Conservation (phyloP, 2,329 filamentous ascomycete genomes). For the Cladosporium sp. region DNA sequence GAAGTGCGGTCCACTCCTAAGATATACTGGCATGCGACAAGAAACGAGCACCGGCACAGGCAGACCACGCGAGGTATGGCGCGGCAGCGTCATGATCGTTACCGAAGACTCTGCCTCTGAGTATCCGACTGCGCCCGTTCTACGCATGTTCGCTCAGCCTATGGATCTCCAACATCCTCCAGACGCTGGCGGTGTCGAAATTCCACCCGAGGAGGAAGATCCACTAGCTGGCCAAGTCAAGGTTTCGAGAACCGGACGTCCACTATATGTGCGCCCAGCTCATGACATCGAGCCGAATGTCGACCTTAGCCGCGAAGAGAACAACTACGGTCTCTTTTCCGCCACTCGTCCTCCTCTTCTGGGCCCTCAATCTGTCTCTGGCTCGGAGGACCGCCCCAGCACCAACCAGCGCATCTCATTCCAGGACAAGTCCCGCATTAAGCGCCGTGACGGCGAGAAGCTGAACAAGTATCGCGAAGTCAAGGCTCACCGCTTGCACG, state of each 20-base stretch:
- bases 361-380: slow-evolving; percentile 21
- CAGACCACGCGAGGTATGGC: slow-evolving; percentile 64
- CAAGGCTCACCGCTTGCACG: slow-evolving; percentile 73
- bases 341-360: slow-evolving; percentile 30
- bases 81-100: slow-evolving; percentile 92
- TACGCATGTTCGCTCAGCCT: slow-evolving; percentile 82
- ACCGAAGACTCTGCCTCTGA: slow-evolving; percentile 79
- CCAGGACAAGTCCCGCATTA: slow-evolving; percentile 43
- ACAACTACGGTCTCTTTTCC: slow-evolving; percentile 79
- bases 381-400: slow-evolving; percentile 9
- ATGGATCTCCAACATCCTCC: slow-evolving; percentile 77
- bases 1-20: slow-evolving; percentile 82
- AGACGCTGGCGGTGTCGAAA: slow-evolving; percentile 59
- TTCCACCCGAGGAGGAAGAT: slow-evolving; percentile 80
- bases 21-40: slow-evolving; percentile 77
- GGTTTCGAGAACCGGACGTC: slow-evolving; percentile 75
- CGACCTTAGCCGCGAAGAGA: slow-evolving; percentile 75
- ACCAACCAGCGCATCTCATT: slow-evolving; percentile 31
- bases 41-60: slow-evolving; percentile 43
- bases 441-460: slow-evolving; percentile 69
- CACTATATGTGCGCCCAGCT: slow-evolving; percentile 83
- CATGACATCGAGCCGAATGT: slow-evolving; percentile 73
- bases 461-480: slow-evolving; percentile 78
- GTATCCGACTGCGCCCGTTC: slow-evolving; percentile 69
- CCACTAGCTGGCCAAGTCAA: slow-evolving; percentile 85